Evolutionary conservation across 2,329 filamentous ascomycete genomes (phyloP), one percentile per base, ranked within the genome.

Genomic region (Penicillium sumatraense): DNA sequence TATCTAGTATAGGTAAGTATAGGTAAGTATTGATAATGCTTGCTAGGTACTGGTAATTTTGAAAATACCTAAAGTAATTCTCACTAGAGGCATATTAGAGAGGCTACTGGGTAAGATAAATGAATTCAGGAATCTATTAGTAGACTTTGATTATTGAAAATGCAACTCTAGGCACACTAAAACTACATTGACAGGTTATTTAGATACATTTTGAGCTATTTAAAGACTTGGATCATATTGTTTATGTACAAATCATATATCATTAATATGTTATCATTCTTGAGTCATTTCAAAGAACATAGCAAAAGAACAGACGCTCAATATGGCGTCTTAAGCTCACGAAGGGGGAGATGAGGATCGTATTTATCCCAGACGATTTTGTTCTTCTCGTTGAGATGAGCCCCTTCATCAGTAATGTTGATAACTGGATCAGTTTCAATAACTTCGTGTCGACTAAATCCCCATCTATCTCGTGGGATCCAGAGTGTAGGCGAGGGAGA

Each of bases 341-440:
- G 85, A 51, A 86, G 78, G 11, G 85, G 85, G 49, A 85, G 81
- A 55, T 80, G 72, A 13, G 80, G 82, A 41, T 78, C 76, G 57
- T 84, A 79, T n/a, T 80, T 76, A 68, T 86, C 82, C 83, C 85
- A 86, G 11, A 81, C 75, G 40, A 88, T 77, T 58, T 84, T 85
- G 71, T 88, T 88, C 77, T 89, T 89, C 63, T 89, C 88, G 67
- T 89, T 80, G 38, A 93, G 72, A 51, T 81, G 82, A 41, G 88
- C 89, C 3, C 86, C 87, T 60, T 90, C 87, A 68, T 96, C 91
- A 0, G 89, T 93, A 49, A 93, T 93, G 0, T 85, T 84, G 35
- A 91, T 89, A n/a, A 87, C 80, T 58, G 82, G 82, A 63, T 81
- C 80, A 1, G 89, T 91, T 60, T 92, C 87, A n/a, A 80, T 79